These are phyloP conservation scores for Anacardium occidentale DNA, from an alignment of 345 rosid genomes.

Conservation along the genomic window DNA sequence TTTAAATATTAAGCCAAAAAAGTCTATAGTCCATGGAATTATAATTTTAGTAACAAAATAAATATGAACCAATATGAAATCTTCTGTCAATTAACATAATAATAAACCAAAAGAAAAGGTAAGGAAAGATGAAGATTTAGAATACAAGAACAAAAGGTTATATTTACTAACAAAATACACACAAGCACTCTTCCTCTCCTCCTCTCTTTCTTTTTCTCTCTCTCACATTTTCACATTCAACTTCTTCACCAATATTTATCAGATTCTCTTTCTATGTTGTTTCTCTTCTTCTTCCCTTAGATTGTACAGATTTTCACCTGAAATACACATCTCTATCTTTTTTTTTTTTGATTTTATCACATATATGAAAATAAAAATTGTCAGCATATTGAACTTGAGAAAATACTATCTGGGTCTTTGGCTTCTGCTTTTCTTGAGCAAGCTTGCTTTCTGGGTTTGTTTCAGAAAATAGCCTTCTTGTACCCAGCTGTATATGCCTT, in stretches of 20 bases:
- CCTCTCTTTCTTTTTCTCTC: constrained; percentile 18
- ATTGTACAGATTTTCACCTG: constrained; percentile 55
- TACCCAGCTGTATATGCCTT: constrained; percentile 29
- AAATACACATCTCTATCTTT: constrained; percentile 34
- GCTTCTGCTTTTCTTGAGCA: constrained; percentile 37
- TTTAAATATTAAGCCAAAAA: constrained; percentile 28
- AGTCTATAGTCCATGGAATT: constrained; percentile 48
- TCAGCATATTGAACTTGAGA: constrained; percentile 5
- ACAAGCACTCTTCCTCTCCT: constrained; percentile 13
- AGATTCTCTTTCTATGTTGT: constrained; percentile 55
- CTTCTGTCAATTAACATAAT: background rate
- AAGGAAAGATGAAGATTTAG: constrained; percentile 32
- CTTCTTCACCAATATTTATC: constrained; percentile 55
- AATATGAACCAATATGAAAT: background rate
- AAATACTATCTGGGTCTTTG: constrained; percentile 39
- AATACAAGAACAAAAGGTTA: constrained; percentile 27
- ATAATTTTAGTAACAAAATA: background rate
- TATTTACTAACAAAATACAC: constrained; percentile 17
- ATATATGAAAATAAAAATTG: constrained; percentile 7
- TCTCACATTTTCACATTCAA: constrained; percentile 38
- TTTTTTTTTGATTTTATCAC: constrained; percentile 25
- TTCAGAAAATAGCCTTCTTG: constrained; percentile 29
- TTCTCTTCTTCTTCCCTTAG: constrained; percentile 48
- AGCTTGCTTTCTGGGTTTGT: constrained; percentile 40
- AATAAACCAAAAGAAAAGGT: constrained; percentile 7